Base-by-base conservation (phyloP, 345 rosid genomes). In the Corchorus olitorius region DNA sequence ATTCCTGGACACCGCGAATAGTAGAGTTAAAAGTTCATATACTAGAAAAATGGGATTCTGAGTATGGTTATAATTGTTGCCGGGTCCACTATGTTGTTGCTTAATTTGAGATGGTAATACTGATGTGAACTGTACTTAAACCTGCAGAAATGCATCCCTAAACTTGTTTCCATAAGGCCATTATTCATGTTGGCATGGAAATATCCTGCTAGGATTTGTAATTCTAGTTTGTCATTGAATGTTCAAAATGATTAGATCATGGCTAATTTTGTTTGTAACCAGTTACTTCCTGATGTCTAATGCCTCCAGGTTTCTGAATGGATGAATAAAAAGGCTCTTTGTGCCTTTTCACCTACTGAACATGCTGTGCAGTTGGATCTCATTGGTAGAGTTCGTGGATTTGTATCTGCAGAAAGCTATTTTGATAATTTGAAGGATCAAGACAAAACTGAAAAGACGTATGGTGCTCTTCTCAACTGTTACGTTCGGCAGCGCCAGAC, bases 381-480 rank as follows among this genome's bases (percentile, higher is more conserved):
- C 75, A 87, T 93, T 6, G 98, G 97, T 20, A 86, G 87, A 79
- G 97, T 91, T 46, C 87, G 75, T 19, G 98, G 96, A 55, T 86
- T 88, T 66, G 59, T 77, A 15, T 75, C 88, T 39, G 98, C 99
- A 0, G 98, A 93, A 86, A 82, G 63, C 60, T 95, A 95, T 80
- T 93, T 95, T 65, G 73, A 73, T 15, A 81, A 59, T 73, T 82
- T 95, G 70, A 85, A 79, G 85, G 93, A 91, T 43, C 85, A 86
- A 22, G 89, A 90, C 74, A 93, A 88, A 82, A 93, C 81, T 75
- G 88, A 83, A 0, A 90, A 92, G 85, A 93, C 97, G 4, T 88
- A 91, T 49, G 98, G 98, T 17, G 98, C 99, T 43, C 94, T 95
- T 68, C 86, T 95, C 55, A 87, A 89, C 75, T 95, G 98, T 76